Base-by-base conservation (phyloP, 2,329 filamentous ascomycete genomes). In the Colletotrichum limetticola region DNA sequence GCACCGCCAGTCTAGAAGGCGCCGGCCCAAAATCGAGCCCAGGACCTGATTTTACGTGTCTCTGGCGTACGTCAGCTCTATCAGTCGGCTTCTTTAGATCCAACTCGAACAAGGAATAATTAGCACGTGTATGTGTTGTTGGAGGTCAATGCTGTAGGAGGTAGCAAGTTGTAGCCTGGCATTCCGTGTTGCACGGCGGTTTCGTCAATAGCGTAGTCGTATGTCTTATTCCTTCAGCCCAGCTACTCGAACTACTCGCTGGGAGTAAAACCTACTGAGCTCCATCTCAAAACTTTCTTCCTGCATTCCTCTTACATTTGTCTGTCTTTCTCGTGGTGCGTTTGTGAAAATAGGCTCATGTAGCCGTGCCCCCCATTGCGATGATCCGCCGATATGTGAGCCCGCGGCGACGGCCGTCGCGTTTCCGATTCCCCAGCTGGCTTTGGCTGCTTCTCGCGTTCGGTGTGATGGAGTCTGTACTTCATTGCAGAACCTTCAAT, bases 361-460 rank as follows among this genome's bases (percentile, higher is more conserved):
- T 49, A 49, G 42, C 16, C 42, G 42, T 22, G 8, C 32, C 42
- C 19, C 6, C 19, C 42, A 49, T 8, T 28, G 46, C 49, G 57
- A 68, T 68, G 69, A 52, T 72, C 52, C 68, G 68, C 49, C 69
- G 69, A 67, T 72, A 68, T 65, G 49, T 72, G 26, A 69, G 59
- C 32, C 26, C 66, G 37, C 52, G 66, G 63, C 32, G 58, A 42
- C 46, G 67, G 59, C 62, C 49, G 16, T 22, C 53, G 58, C 32
- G 57, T 26, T 57, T 58, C 32, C 68, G 72, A 24, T n/a, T 58
- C 5, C 57, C 62, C 2, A 49, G 26, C 53, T 72, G 68, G 72
- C 22, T 68, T 49, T 64, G 64, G 63, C 30, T 72, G n/a, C 63
- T 74, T 24, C 37, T 74, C 46, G 58, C 52, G 14, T 16, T 71